Conservation (phyloP, 176 grass and related monocot species). For the Eragrostis nindensis region DNA sequence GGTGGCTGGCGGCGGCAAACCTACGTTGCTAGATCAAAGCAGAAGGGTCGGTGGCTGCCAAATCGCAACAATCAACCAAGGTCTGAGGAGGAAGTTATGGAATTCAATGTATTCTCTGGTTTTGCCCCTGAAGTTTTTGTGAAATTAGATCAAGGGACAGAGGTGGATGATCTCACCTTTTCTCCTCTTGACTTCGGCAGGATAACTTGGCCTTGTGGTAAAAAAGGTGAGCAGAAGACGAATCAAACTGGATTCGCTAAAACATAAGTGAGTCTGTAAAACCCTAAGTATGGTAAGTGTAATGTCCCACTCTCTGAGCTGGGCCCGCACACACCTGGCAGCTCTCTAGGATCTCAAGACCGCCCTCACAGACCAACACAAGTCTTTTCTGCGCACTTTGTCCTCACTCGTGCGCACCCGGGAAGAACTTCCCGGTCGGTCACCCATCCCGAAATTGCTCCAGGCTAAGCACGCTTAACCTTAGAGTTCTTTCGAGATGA, state of each 20-base stretch:
- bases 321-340: too few relatives aligned
- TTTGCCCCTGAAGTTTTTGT: not conserved
- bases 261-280: not conserved
- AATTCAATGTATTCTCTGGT: not conserved
- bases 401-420: too few relatives aligned
- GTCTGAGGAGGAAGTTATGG: not conserved
- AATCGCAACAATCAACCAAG: not conserved
- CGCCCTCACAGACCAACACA: too few relatives aligned
- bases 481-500: too few relatives aligned
- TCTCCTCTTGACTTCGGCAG: not conserved
- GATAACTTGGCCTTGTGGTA: not conserved
- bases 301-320: too few relatives aligned
- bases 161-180: not conserved
- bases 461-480: too few relatives aligned
- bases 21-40: not conserved
- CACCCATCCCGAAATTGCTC: too few relatives aligned
- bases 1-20: not conserved
- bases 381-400: too few relatives aligned
- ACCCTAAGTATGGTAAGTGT: not conserved
- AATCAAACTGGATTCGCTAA: not conserved
- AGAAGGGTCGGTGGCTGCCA: not conserved
- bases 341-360: too few relatives aligned
- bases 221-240: not conserved
- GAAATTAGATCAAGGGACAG: not conserved
- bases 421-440: too few relatives aligned